Conservation (phyloP, 108 stramenopile species). For the Fistulifera pelliculosa region DNA sequence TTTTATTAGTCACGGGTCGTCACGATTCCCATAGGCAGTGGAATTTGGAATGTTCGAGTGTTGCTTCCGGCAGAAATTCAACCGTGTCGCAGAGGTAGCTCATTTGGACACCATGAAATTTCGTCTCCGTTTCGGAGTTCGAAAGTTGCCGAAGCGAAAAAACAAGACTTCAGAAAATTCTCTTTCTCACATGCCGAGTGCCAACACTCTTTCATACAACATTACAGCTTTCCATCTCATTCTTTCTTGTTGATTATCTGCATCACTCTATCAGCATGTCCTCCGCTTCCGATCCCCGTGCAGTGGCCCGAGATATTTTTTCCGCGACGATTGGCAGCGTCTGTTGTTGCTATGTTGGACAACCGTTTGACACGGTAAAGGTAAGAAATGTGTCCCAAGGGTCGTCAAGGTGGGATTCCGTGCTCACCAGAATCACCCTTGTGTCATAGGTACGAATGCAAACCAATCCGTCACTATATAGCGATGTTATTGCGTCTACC, state of each 20-base stretch:
- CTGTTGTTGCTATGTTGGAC: constrained; percentile 54
- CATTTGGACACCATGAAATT: background rate
- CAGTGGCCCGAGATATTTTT: constrained; percentile 72
- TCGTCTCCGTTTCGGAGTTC: background rate
- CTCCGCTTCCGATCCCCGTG: constrained; percentile 35
- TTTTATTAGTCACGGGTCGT: too few relatives aligned
- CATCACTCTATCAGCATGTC: background rate
- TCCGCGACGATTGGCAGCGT: constrained; percentile 77
- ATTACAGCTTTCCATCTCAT: too few relatives aligned
- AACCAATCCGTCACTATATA: constrained; percentile 47
- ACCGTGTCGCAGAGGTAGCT: background rate
- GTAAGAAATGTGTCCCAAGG: constrained; percentile 13
- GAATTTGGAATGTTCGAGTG: too few relatives aligned
- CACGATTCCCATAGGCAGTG: too few relatives aligned
- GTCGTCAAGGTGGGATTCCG: background rate
- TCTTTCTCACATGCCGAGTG: too few relatives aligned
- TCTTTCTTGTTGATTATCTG: too few relatives aligned
- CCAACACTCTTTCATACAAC: too few relatives aligned
- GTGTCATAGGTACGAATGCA: constrained; percentile 62
- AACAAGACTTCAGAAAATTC: background rate
- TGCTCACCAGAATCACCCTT: background rate
- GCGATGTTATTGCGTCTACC: constrained; percentile 34
- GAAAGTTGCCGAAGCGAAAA: background rate
- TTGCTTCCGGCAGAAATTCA: too few relatives aligned
- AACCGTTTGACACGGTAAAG: constrained; percentile 87